A percentile compares a stretch with the other conserved stretches of the same genome.
Conservation (phyloP, 73 alveolate species). For the Stentor roeselii region DNA sequence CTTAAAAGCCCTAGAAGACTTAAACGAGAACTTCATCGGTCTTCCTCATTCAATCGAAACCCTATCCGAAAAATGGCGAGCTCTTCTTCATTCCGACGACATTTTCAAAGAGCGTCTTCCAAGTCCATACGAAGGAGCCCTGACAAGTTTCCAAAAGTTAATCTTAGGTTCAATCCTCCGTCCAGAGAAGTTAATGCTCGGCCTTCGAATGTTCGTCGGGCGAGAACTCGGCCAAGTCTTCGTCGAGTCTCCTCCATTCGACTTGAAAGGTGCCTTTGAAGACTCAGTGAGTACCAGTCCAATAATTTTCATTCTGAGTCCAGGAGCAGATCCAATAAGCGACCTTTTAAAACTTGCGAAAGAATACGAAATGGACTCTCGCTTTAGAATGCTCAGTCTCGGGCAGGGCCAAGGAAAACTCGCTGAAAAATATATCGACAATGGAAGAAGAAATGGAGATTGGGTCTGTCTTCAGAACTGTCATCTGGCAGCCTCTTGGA, state of each 20-base stretch:
- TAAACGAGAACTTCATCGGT: conserved; percentile 59
- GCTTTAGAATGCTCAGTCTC: conserved; percentile 93
- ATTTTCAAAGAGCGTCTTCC: conserved; percentile 60
- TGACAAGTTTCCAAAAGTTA: conserved; percentile 91
- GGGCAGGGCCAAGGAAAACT: conserved; percentile 99
- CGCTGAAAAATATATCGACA: conserved; percentile 69
- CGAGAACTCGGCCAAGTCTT: conserved; percentile 80
- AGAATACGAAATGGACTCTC: conserved; percentile 84
- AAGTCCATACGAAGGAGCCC: conserved; percentile 64
- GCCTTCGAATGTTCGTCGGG: conserved; percentile 76
- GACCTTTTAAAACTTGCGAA: conserved; percentile 94
- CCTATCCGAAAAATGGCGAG: conserved; percentile 58
- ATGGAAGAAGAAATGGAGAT: conserved; percentile 94
- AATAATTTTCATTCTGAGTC: conserved; percentile 89
- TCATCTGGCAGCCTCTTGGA: conserved; percentile 99
- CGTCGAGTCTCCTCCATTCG: conserved; percentile 97
- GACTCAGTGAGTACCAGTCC: conserved; percentile 98
- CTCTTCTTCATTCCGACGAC: conserved; percentile 53
- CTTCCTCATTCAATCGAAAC: conserved; percentile 70
- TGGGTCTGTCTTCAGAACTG: conserved; percentile 99
- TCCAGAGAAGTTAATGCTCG: conserved; percentile 88
- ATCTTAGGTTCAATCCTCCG: conserved; percentile 80
- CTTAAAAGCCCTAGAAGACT: conserved; percentile 63
- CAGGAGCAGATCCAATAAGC: conserved; percentile 99
- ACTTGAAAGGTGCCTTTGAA: conserved; percentile 88